Evolutionary conservation across 208 protist species (phyloP), one percentile per base, ranked within the genome.

Genomic region (Acanthamoeba royreba): DNA sequence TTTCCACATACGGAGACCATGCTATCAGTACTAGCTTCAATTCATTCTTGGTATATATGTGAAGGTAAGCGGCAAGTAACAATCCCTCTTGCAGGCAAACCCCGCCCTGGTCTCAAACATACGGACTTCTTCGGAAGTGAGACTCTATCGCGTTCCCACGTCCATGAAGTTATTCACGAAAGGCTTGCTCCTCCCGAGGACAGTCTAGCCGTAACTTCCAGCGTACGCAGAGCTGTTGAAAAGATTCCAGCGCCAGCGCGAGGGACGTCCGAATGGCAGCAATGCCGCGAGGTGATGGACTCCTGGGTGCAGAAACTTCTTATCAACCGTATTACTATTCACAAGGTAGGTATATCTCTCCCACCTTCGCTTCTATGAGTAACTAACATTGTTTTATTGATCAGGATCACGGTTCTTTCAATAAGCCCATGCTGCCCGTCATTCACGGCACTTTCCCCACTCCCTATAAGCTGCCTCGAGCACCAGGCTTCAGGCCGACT

Each of bases 361-460:
- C 9, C 28, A 8, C 8, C n/a, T 83, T 52, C 5, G 9, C n/a
- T 52, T 83, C 7, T 83, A 8, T n/a, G n/a, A 28, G 42, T 86
- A 33, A 42, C 4, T 4, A 4, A 40, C 19, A 8, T 17, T 33
- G 55, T 40, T 11, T 11, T 11, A 28, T 35, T 33, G 22, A 19
- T n/a, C 74, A 89, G 81, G 81, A 89, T 28, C 33, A 66, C 31
- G 81, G 81, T 25, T 69, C 49, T 31, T 89, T 69, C 53, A 66
- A 58, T n/a, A 66, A 69, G 53, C 81, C 81, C 3, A 69, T 89
- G 81, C 58, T 92, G n/a, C 87, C 87, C 9, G 25, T 79, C 22
- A 61, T 92, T 15, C 87, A 92, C 43, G 87, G 87, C 25, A 92
- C 87, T 42, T 61, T 92, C 47, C 58, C 55, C 43, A 79, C 87